Evolutionary conservation across 768 basidiomycete species (phyloP).

Genomic region (Mycena chlorophos): DNA sequence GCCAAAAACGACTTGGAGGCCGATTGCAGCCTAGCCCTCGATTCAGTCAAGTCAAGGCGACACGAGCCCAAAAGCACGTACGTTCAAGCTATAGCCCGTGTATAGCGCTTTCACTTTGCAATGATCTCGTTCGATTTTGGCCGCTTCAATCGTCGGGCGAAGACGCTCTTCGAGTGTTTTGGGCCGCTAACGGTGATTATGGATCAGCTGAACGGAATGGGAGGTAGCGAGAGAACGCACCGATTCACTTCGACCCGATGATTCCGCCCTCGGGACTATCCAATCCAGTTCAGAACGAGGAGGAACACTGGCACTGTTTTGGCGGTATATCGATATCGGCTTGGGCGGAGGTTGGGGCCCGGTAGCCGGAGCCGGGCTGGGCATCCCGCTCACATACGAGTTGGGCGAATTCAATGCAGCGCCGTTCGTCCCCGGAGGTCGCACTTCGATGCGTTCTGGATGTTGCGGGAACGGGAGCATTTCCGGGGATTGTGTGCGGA

Average conservation of each 20-base stretch:
- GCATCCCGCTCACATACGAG: too few relatives aligned
- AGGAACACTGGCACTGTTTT: neutral
- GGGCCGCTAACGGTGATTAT: constrained; percentile 23
- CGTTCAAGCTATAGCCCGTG: constrained; percentile 15
- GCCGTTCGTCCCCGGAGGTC: neutral
- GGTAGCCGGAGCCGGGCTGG: neutral
- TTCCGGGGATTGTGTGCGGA: neutral
- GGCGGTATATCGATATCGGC: neutral
- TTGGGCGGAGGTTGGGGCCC: neutral
- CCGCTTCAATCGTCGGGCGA: constrained; percentile 50
- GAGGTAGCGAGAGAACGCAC: neutral
- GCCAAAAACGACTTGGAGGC: constrained; percentile 51
- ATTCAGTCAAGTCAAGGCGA: constrained; percentile 43
- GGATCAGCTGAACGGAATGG: constrained; percentile 4
- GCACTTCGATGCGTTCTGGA: constrained; percentile 1
- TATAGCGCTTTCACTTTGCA: constrained; percentile 44
- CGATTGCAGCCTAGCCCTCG: constrained; percentile 51
- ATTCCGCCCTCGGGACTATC: constrained; percentile 38
- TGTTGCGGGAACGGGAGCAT: neutral
- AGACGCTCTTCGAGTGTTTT: constrained; percentile 54
- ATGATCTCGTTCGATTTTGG: constrained; percentile 46
- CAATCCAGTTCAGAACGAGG: constrained; percentile 39
- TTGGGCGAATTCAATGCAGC: neutral
- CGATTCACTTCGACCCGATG: constrained; percentile 23
- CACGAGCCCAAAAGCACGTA: neutral